These are phyloP conservation scores for Cymbopogon flexuosus DNA, from an alignment of 202 grass and related monocot species.

Conservation along the genomic window DNA sequence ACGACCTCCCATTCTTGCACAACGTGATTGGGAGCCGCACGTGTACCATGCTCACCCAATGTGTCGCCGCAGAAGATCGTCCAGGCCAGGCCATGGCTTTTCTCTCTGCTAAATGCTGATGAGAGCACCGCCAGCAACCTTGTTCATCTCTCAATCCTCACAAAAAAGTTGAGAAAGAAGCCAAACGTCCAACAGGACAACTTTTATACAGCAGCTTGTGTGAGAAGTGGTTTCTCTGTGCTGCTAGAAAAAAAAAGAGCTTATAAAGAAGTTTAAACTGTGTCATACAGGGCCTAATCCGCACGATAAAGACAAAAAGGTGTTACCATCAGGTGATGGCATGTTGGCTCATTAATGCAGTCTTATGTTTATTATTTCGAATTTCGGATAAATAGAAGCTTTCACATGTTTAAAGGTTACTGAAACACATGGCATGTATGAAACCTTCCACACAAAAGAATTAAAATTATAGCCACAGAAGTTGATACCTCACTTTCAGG, in stretches of 20 bases:
- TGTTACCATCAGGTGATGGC: background rate
- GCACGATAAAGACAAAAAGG: background rate
- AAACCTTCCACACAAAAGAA: conserved; percentile 25
- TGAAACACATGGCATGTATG: background rate
- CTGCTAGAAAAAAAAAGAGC: background rate
- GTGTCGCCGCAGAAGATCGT: background rate
- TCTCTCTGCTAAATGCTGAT: background rate
- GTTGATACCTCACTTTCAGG: conserved; percentile 86
- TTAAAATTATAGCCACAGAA: conserved; percentile 18
- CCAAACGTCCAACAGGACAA: background rate
- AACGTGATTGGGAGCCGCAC: background rate
- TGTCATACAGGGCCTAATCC: background rate
- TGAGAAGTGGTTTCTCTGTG: background rate
- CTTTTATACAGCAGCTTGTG: background rate
- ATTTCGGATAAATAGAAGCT: background rate
- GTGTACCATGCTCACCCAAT: background rate
- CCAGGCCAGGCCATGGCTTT: background rate
- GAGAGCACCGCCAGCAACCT: background rate
- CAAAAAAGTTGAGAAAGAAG: background rate
- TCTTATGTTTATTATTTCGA: conserved; percentile 7
- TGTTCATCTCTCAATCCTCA: background rate
- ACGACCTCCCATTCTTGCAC: background rate
- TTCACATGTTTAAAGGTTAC: conserved; percentile 19
- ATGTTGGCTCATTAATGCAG: background rate
- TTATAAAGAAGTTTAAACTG: background rate